Base-by-base conservation (phyloP, 2,329 filamentous ascomycete genomes). In the Neofusicoccum laricinum region DNA sequence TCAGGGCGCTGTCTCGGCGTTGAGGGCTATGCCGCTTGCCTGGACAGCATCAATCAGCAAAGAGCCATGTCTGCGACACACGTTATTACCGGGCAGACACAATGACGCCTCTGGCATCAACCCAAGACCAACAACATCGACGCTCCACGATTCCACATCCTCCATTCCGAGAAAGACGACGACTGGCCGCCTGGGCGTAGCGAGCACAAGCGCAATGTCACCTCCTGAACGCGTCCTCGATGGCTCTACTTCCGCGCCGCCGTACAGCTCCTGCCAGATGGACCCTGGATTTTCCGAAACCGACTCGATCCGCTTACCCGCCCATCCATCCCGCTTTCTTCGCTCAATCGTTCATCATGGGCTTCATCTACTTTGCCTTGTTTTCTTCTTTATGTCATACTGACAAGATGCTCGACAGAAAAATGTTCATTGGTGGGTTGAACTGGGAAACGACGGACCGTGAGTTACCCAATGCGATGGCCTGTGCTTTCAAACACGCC, bases 361-460 rank as follows among this genome's bases (percentile, higher is more conserved):
- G 25, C 73, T 68, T 12, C 5, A 36, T 64, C 72, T 73, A 66
- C 75, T 67, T 67, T 67, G 66, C 70, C 71, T 68, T 75, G 65
- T 71, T 66, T 73, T 21, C 6, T 34, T 17, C 5, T 32, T 34
- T 7, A 32, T 34, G 34, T 15, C 8, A 50, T 41, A 62, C 45
- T 50, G 34, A 49, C 36, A 19, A n/a, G 19, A 25, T 15, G 15
- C 46, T 46, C 30, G 4, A 14, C 38, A 99, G 95, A 73, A 99
- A 99, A 83, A 99, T 99, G 95, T 99, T 99, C 73, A 99, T 99
- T 79, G 95, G 95, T 72, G 95, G 95, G 45, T 82, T 99, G 63
- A 99, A 99, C 76, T 99, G 95, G 95, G 95, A 99, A 79, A 99
- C 95, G 15, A 98, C 95, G 64, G 94, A 98, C 81, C 89, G 94